Evolutionary conservation across 192 early-diverging fungal genomes (phyloP), one percentile per base, ranked within the genome.

Genomic region (Dimargaris verticillata): DNA sequence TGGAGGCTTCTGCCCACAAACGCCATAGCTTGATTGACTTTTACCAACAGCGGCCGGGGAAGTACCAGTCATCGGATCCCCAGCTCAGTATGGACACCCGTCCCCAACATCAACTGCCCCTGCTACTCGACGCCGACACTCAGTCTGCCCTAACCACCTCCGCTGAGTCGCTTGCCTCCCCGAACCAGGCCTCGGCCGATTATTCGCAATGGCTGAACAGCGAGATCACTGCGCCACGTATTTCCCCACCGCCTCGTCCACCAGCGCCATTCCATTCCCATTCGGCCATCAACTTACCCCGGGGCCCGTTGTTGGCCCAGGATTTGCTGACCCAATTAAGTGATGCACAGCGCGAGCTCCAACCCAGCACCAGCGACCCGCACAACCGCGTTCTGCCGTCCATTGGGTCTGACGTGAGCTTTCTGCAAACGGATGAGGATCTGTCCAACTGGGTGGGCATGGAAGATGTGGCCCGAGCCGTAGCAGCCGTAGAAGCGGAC

Each of bases 391-490:
- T 59, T 4, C 43, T 59, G 5, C 57, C 38, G 38, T 59, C 57
- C 41, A 41, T 59, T 0, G 29, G 4, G 7, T 44, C 57, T 5
- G 57, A 59, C 13, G 15, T 20, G n/a, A 43, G 38, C 38, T 43
- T 44, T n/a, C 42, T 59, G 4, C n/a, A 28, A 17, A 24, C 57
- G 17, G 57, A 59, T 10, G 28, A 55, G 26, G 28, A 26, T n/a
- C 11, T 38, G 17, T 24, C 11, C 6, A 25, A 41, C 17, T 59
- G 57, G 57, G 38, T 44, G 41, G 57, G 57, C 43, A 59, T 59
- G 57, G 57, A 59, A 22, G 57, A 59, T 43, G 57, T 59, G 57
- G 57, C 57, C 13, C 38, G 57, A 12, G 57, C 57, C 11, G 28
- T 59, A 38, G 57, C 38, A 13, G 57, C 33, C 17, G 38, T n/a